phyloP scores from a whole-genome alignment of 805 yeast genomes.

The Metschnikowia kunwiensis region DNA sequence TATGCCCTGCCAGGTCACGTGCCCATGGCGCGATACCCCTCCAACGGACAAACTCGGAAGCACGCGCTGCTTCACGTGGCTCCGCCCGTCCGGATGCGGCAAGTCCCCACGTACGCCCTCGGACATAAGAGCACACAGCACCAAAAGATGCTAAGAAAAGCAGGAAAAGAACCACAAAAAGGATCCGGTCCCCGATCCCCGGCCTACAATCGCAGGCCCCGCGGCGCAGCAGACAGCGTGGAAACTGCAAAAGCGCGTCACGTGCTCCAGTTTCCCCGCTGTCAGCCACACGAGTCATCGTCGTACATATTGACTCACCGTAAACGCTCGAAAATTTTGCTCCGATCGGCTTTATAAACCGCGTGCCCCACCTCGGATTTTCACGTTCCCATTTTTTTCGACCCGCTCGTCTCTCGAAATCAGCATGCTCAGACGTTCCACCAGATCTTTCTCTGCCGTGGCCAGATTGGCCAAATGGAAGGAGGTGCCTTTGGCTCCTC shows the following conservation, averaged over 20 bases:
- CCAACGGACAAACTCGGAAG: conserved; percentile 9
- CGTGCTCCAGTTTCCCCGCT: conserved; percentile 11
- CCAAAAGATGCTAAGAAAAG: no score
- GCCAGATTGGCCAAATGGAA: conserved; percentile 23
- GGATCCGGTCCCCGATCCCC: no score
- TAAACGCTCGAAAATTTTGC: conserved; percentile 9
- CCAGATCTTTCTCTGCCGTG: conserved; percentile 18
- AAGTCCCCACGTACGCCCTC: not conserved
- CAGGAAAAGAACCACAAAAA: no score
- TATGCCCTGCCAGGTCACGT: no score
- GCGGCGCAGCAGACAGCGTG: no score
- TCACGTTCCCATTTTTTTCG: not conserved
- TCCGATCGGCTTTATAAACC: conserved; percentile 12
- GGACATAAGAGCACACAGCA: not conserved
- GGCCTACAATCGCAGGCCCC: no score
- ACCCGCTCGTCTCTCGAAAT: no score
- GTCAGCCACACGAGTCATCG: conserved; percentile 13
- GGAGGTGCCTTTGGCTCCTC: conserved; percentile 56
- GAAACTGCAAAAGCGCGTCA: no score
- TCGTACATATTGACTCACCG: conserved; percentile 15
- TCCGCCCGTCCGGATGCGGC: conserved; percentile 7
- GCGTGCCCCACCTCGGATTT: not conserved
- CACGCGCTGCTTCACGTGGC: conserved; percentile 2
- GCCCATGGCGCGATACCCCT: no score
- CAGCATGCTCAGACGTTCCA: conserved; percentile 20